A percentile compares a stretch with the other conserved stretches of the same genome.
phyloP scores from a whole-genome alignment of 164 flowering plant genomes.

The Pachysandra terminalis region DNA sequence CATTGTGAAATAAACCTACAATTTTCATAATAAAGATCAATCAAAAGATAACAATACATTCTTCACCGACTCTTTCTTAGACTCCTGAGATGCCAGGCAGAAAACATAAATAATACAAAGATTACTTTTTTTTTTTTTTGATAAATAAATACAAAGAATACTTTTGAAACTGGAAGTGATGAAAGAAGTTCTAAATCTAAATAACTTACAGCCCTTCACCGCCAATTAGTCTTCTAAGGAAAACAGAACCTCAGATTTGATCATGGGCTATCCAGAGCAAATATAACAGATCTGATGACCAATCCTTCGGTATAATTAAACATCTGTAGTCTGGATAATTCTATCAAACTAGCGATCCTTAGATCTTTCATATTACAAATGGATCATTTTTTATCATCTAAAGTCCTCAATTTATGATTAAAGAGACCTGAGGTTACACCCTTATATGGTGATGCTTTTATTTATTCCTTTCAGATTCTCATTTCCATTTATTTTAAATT shows the following conservation, averaged over 20 bases:
- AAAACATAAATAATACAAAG: too few species aligned
- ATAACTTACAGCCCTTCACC: too few species aligned
- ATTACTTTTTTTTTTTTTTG: too few species aligned
- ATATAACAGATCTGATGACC: too few species aligned
- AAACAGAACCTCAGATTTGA: background rate
- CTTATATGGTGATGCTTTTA: background rate
- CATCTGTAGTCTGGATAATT: too few species aligned
- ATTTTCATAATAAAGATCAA: constrained; percentile 6
- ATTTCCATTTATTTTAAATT: too few species aligned
- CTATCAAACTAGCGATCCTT: background rate
- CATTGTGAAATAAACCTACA: constrained; percentile 91
- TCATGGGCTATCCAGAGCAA: background rate
- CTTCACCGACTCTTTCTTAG: background rate
- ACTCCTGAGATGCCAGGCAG: background rate
- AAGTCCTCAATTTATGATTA: background rate
- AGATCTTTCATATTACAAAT: background rate
- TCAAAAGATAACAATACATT: background rate
- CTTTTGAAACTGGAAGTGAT: too few species aligned
- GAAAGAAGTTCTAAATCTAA: too few species aligned
- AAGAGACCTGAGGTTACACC: background rate
- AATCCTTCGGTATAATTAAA: too few species aligned
- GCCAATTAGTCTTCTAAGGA: background rate
- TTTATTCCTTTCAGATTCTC: background rate
- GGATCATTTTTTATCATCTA: background rate
- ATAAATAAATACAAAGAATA: too few species aligned